Evolutionary conservation across 2,329 filamentous ascomycete genomes (phyloP).

Genomic region (Fusarium falciforme): DNA sequence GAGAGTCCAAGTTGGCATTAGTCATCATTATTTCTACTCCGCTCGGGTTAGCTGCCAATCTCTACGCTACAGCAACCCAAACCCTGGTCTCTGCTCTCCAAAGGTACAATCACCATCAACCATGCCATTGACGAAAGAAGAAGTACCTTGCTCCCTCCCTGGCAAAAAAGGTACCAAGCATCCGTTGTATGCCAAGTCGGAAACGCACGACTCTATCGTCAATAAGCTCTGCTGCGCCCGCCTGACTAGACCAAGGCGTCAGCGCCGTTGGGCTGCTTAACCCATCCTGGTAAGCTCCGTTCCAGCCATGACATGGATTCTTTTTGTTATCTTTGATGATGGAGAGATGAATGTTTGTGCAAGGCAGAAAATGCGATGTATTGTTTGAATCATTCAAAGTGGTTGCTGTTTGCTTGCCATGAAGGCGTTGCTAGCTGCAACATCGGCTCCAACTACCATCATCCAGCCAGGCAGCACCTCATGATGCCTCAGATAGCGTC

Average conservation of each 20-base stretch:
- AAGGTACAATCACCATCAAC: not conserved
- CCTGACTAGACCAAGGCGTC: constrained; percentile 13
- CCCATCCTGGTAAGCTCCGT: constrained; percentile 9
- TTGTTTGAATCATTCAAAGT: not conserved
- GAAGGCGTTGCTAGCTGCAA: not conserved
- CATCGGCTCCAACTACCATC: too few species aligned
- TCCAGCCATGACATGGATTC: not conserved
- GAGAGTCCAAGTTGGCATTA: not conserved
- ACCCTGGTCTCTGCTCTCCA: not conserved
- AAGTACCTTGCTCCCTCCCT: not conserved
- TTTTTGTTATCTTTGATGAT: not conserved
- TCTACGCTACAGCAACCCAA: not conserved
- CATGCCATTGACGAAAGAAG: not conserved
- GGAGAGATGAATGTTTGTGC: not conserved
- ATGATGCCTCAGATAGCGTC: not conserved
- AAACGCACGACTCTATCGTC: constrained; percentile 38
- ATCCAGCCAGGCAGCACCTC: not conserved
- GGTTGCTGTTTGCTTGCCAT: not conserved
- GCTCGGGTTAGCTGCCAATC: not conserved
- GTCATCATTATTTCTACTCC: not conserved
- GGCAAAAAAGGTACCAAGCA: not conserved
- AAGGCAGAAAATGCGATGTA: not conserved
- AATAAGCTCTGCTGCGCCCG: constrained; percentile 45
- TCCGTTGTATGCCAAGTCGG: constrained; percentile 37
- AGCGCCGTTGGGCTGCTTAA: constrained; percentile 5